Evolutionary conservation across 768 basidiomycete species (phyloP).

Genomic region (Trametes meyenii): DNA sequence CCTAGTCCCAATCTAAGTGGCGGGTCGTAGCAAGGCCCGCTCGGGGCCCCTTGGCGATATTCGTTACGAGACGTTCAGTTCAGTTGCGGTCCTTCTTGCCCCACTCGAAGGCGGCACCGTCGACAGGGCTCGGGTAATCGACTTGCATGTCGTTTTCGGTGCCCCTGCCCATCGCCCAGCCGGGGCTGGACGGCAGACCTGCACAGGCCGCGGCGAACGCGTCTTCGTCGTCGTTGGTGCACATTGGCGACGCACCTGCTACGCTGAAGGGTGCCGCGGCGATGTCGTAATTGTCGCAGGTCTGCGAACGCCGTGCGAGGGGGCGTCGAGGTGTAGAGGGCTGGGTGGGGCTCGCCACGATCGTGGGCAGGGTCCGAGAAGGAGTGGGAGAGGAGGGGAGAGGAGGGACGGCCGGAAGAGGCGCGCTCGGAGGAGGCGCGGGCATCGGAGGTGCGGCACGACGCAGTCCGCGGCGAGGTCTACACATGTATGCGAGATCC

Average conservation of each 20-base stretch:
- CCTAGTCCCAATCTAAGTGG: not conserved
- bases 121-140: constrained; percentile 30
- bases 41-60: not conserved
- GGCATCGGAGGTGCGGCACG: constrained; percentile 21
- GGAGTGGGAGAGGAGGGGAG: not conserved
- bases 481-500: not conserved
- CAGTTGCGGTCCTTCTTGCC: not conserved
- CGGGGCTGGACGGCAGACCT: constrained; percentile 14
- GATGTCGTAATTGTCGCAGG: constrained; percentile 23
- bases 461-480: constrained; percentile 20
- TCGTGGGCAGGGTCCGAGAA: constrained; percentile 10
- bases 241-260: constrained; percentile 12
- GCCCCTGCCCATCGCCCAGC: constrained; percentile 7
- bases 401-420: constrained; percentile 24
- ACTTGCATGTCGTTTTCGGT: constrained; percentile 15
- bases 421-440: constrained; percentile 26
- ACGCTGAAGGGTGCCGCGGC: constrained; percentile 13
- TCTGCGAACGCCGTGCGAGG: constrained; percentile 23
- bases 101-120: constrained; percentile 21
- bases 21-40: not conserved
- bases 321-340: constrained; percentile 21
- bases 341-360: constrained; percentile 8
- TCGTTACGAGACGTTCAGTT: constrained; percentile 2
- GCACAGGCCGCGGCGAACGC: constrained; percentile 10
- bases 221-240: constrained; percentile 16